These are phyloP conservation scores for Fragaria iinumae DNA, from an alignment of 306 rosid species.

Conservation along the genomic window DNA sequence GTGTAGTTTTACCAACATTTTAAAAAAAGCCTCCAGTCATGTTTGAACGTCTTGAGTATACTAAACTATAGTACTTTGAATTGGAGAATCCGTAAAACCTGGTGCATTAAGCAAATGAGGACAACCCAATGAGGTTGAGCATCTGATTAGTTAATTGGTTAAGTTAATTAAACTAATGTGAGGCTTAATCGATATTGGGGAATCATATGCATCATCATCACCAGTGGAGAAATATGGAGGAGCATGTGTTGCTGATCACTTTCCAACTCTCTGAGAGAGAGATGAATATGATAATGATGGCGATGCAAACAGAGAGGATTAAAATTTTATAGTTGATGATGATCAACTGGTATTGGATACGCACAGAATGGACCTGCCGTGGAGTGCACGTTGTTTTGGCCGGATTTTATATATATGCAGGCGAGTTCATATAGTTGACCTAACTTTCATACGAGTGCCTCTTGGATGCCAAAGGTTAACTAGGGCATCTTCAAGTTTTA, in stretches of 20 bases:
- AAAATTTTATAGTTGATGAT: background rate
- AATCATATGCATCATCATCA: constrained; percentile 25
- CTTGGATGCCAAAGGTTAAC: background rate
- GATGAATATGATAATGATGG: background rate
- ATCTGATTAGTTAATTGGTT: background rate
- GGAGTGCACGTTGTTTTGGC: constrained; percentile 32
- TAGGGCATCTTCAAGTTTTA: background rate
- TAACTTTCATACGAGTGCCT: constrained; percentile 4
- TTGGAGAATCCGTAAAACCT: constrained; percentile 37
- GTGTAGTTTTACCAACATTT: constrained; percentile 27
- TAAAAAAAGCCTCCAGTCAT: constrained; percentile 4
- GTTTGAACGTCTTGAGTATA: constrained; percentile 27
- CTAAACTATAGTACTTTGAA: constrained; percentile 29
- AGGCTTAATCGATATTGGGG: constrained; percentile 27
- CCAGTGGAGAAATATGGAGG: constrained; percentile 17
- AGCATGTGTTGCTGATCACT: constrained; percentile 25
- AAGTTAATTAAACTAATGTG: background rate
- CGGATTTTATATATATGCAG: constrained; percentile 3
- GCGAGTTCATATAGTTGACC: constrained; percentile 2
- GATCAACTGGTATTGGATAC: constrained; percentile 5
- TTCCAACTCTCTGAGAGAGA: constrained; percentile 23
- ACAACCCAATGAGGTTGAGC: constrained; percentile 36
- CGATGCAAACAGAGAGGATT: constrained; percentile 1
- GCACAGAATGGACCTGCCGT: constrained; percentile 30
- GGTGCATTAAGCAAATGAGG: constrained; percentile 34